Evolutionary conservation across 495 filamentous ascomycete species (phyloP), one percentile per base, ranked within the genome.

Genomic region (Penicillium arizonense): DNA sequence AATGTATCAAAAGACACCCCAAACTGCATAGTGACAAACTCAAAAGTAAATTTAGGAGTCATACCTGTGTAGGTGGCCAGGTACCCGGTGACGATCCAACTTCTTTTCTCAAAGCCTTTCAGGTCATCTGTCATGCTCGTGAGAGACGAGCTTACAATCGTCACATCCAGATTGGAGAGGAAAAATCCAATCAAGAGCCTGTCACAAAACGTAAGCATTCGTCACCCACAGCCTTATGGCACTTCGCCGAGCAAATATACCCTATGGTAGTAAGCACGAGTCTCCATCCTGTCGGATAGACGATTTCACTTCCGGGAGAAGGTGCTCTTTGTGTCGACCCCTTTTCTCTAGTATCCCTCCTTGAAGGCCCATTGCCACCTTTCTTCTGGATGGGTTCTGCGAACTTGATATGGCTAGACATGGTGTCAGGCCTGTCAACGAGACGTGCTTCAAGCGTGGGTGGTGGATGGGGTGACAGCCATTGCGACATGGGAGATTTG

Each of bases 121-220:
- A 86, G 59, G 20, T 78, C 76, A 38, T 77, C 70, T 3, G 78
- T 81, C 43, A 87, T 85, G 10, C 76, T 76, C 13, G 85, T 76
- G 5, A 87, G 72, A 3, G 85, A 78, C 0, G 84, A 87, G 35
- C 81, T 80, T 12, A 87, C 79, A 43, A 86, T 85, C 0, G 83
- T 82, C n/a, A 78, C 77, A 49, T 87, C 84, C 10, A 87, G 58
- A 44, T 78, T 82, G 12, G 80, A 79, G 20, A 87, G 78, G 24
- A 86, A 77, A 32, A 87, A 77, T 16, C 76, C 74, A 14, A 81
- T 57, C 28, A 79, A 67, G 35, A 86, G 70, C 30, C 81, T 86
- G 20, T 23, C 23, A 43, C 36, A 37, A 30, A 34, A 44, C 8
- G 38, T 43, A 9, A 21, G 47, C 21, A 16, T 39, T 37, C 35